Evolutionary conservation across 352 stramenopile species (phyloP), one percentile per base, ranked within the genome.

Genomic region (Phytophthora meadii): DNA sequence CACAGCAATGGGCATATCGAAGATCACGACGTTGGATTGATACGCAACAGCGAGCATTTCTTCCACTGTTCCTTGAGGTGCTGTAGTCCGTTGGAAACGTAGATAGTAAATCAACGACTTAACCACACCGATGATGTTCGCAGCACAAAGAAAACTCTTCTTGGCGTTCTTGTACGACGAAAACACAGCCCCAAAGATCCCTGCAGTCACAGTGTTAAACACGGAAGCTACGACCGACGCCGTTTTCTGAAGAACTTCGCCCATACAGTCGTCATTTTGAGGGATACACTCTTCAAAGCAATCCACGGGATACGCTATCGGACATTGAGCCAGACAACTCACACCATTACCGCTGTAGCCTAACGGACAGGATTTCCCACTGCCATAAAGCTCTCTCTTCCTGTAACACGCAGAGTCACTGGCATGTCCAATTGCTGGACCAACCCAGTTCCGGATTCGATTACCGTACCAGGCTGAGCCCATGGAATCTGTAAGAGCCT

Each of bases 251-350:
- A 86, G 25, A 30, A 89, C 25, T 24, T 74, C 69, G 1, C 44
- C 54, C 7, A n/a, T 5, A 28, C 69, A 77, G 36, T 77, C 50
- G 42, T 77, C 69, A 54, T 85, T 90, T 48, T 87, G 77, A 2
- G 74, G 81, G 40, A 90, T 65, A 37, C 82, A 90, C 57, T 90
- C 77, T 61, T 76, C 73, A 39, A 62, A 78, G 36, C 82, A 90
- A 22, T 76, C 62, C 5, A 90, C 81, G 0, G 81, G 81, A 54
- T 90, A 90, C 42, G 84, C 68, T 24, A 90, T 48, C 4, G 81
- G 81, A 60, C 81, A 89, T 49, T 86, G 63, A 25, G 72, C 64
- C 6, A 74, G 42, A 40, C 69, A 77, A 34, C 54, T 74, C 1
- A 65, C 19, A 6, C 58, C 45, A 11, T 73, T 52, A 6, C 34